These are phyloP conservation scores for Pseudocercospora crystallina DNA, from an alignment of 2,329 filamentous ascomycete genomes.

Conservation along the genomic window DNA sequence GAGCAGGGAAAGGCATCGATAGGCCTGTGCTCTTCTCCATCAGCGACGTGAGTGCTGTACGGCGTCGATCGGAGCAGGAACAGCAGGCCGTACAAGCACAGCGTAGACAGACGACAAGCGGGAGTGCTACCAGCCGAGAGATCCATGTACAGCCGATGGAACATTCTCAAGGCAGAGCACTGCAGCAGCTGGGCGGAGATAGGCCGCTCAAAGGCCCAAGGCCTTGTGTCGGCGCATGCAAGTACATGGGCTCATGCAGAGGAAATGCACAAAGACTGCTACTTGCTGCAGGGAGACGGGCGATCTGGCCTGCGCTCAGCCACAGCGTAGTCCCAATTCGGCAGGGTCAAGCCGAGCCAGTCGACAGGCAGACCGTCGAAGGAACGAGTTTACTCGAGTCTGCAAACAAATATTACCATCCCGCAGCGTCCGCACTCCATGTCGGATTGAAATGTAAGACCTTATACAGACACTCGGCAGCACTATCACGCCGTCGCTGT, in stretches of 20 bases:
- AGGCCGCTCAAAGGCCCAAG: neutral
- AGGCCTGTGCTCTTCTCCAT: too few species aligned
- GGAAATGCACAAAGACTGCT: too few species aligned
- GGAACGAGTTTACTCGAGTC: too few species aligned
- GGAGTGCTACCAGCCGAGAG: slow-evolving; percentile 6
- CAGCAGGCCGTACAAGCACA: neutral
- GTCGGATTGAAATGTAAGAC: too few species aligned
- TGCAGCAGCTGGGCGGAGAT: neutral
- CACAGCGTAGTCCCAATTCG: neutral
- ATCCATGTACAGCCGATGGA: slow-evolving; percentile 12
- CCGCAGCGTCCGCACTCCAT: too few species aligned
- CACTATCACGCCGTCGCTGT: too few species aligned
- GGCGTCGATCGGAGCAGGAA: slow-evolving; percentile 8
- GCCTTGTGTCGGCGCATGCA: slow-evolving; percentile 3
- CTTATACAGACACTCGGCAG: too few species aligned
- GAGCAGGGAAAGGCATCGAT: neutral
- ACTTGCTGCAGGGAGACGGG: neutral
- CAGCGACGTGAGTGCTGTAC: too few species aligned
- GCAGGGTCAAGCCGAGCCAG: too few species aligned
- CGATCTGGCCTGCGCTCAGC: neutral
- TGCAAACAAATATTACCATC: too few species aligned
- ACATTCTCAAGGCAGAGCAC: neutral
- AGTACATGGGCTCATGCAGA: neutral
- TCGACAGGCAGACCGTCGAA: too few species aligned
- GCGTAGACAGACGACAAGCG: neutral